Evolutionary conservation across 345 rosid genomes (phyloP).

Genomic region (Melastoma malabathricum): DNA sequence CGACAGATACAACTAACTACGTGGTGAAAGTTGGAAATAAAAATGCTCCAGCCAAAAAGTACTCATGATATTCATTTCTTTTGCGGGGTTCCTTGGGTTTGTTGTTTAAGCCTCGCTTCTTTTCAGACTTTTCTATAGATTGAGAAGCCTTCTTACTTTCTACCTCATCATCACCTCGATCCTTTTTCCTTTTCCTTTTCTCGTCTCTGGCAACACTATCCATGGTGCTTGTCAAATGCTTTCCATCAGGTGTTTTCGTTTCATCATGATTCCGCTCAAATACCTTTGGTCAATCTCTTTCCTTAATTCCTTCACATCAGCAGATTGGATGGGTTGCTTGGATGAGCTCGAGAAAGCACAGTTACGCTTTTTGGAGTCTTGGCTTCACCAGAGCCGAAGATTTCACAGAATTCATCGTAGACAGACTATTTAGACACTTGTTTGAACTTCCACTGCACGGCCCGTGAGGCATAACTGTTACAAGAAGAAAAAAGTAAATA

Average conservation of each 20-base stretch:
- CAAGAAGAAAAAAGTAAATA: constrained; percentile 5
- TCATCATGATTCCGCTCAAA: constrained; percentile 19
- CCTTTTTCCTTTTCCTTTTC: constrained; percentile 11
- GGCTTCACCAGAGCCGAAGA: constrained; percentile 53
- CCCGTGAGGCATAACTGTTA: constrained; percentile 44
- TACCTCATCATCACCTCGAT: constrained; percentile 13
- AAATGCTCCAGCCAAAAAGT: too few species aligned
- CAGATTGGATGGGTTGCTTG: constrained; percentile 23
- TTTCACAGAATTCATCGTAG: constrained; percentile 45
- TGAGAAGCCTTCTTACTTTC: constrained; percentile 26
- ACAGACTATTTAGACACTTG: constrained; percentile 69
- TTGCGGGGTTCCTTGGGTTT: constrained; percentile 11
- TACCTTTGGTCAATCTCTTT: constrained; percentile 31
- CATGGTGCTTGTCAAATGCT: background rate
- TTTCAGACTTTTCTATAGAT: constrained; percentile 24
- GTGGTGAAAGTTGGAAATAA: too few species aligned
- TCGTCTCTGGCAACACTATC: background rate
- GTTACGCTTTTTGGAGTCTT: constrained; percentile 26
- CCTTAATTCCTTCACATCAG: constrained; percentile 34
- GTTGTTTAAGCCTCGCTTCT: constrained; percentile 26
- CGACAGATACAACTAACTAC: too few species aligned
- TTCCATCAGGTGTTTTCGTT: constrained; percentile 6
- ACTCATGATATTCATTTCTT: constrained; percentile 24
- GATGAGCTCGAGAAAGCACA: constrained; percentile 24
- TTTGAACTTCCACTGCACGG: constrained; percentile 72